These are phyloP conservation scores for Kurtzmaniella quercitrusa DNA, from an alignment of 1,139 yeast genomes.

Conservation along the genomic window DNA sequence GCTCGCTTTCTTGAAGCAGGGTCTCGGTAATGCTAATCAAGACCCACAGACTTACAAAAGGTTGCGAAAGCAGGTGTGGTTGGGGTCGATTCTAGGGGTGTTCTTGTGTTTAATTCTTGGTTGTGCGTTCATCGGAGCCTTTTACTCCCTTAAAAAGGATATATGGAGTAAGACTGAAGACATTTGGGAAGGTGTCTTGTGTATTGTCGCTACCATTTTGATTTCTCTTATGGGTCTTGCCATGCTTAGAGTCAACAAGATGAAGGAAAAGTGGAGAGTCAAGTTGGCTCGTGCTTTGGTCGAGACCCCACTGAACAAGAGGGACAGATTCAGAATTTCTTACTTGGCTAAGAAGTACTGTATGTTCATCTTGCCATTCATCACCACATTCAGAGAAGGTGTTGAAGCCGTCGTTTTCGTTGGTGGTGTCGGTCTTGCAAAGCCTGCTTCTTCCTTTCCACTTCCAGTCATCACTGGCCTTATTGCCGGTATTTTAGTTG, in stretches of 20 bases:
- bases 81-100: slow-evolving; percentile 71
- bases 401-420: slow-evolving; percentile 87
- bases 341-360: slow-evolving; percentile 59
- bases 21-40: slow-evolving; percentile 52
- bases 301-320: slow-evolving; percentile 30
- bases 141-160: slow-evolving; percentile 74
- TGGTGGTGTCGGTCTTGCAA: slow-evolving; percentile 82
- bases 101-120: slow-evolving; percentile 75
- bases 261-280: slow-evolving; percentile 89
- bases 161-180: slow-evolving; percentile 86
- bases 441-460: slow-evolving; percentile 79
- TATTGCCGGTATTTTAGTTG: slow-evolving; percentile 67
- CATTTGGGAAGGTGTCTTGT: slow-evolving; percentile 88
- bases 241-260: slow-evolving; percentile 83
- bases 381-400: slow-evolving; percentile 87
- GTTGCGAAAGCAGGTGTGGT: slow-evolving; percentile 71
- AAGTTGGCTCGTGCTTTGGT: slow-evolving; percentile 76
- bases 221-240: slow-evolving; percentile 91
- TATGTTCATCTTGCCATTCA: slow-evolving; percentile 72
- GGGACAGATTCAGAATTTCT: slow-evolving; percentile 31
- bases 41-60: slow-evolving; percentile 55
- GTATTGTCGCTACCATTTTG: slow-evolving; percentile 76
- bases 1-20: slow-evolving; percentile 85
- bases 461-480: slow-evolving; percentile 77
- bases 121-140: slow-evolving; percentile 79